Conservation (phyloP, 495 filamentous ascomycete genomes). For the Glarea lozoyensis region DNA sequence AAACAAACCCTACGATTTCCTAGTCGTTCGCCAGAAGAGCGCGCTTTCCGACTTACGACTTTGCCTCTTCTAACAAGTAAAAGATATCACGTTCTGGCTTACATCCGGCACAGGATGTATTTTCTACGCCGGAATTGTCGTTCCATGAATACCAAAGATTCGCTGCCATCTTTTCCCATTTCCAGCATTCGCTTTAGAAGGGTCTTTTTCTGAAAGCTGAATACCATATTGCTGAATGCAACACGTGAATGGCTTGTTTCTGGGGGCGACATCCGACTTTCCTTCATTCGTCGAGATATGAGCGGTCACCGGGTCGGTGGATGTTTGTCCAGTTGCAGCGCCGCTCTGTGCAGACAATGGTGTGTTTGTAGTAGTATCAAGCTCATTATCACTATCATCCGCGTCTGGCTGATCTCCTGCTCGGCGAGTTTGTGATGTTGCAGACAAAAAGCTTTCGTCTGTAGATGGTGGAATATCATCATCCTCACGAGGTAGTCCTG, state of each 20-base stretch:
- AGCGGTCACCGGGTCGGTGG: neutral
- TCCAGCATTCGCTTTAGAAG: slow-evolving; percentile 24
- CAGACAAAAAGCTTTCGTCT: slow-evolving; percentile 13
- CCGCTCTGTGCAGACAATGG: slow-evolving; percentile 12
- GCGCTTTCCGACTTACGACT: too few species aligned
- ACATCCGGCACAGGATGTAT: too few species aligned
- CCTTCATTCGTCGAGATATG: neutral
- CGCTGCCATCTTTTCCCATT: slow-evolving; percentile 34
- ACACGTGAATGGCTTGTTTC: slow-evolving; percentile 48
- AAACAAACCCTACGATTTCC: too few species aligned
- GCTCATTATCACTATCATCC: slow-evolving; percentile 16
- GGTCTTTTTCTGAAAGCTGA: slow-evolving; percentile 21
- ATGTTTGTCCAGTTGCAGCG: slow-evolving; percentile 20
- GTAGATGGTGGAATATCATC: slow-evolving; percentile 17
- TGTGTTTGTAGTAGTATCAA: slow-evolving; percentile 2
- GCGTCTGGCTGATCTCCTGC: slow-evolving; percentile 12
- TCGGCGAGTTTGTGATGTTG: slow-evolving; percentile 14
- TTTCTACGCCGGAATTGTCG: too few species aligned
- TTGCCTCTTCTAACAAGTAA: too few species aligned
- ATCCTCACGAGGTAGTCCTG: neutral
- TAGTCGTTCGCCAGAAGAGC: too few species aligned
- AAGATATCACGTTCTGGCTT: too few species aligned
- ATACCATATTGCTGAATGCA: slow-evolving; percentile 56
- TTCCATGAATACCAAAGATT: slow-evolving; percentile 46
- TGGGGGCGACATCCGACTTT: slow-evolving; percentile 11